Base-by-base conservation (phyloP, 2,329 filamentous ascomycete genomes). In the Pyrenophora graminea region DNA sequence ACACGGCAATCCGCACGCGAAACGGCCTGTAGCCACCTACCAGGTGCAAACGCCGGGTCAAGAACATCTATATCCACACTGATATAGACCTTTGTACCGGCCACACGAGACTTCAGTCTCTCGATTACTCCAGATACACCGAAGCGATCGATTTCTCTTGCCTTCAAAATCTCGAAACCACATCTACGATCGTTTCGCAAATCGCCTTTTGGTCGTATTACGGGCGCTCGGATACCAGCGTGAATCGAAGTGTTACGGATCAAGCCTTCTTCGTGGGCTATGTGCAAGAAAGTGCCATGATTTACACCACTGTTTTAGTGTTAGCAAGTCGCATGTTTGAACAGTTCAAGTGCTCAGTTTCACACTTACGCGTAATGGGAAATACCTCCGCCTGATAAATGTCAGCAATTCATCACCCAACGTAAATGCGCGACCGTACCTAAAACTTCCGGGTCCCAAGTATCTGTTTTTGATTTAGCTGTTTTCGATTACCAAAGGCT, bases 251-350 rank as follows among this genome's bases (percentile, higher is more conserved):
- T 79, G 57, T 85, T 84, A 21, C 74, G 73, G 50, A 86, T 80
- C 38, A 86, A 70, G 0, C 82, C 80, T 67, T 85, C 83, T 66
- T 86, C 83, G 58, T 85, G 81, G 0, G 83, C 83, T 32, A 85
- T 82, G 56, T 85, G 82, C 12, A 85, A 69, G 62, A 85, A 85
- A 0, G 83, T 86, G 32, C 83, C 83, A 61, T 86, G 83, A 50
- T 85, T 85, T 2, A 84, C 70, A 3, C 78, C 80, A 34, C 67
- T 70, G 33, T n/a, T 5, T 7, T 39, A 21, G 19, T 18, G 8
- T 64, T 23, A 64, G 56, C 34, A 39, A 31, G 8, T 0, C 4
- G 17, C 21, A 2, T 10, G 2, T 21, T 18, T 5, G 15, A n/a
- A 10, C 13, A 7, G 10, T n/a, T 38, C 3, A 2, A 19, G 8